Percentiles rank a stretch among this genome's conserved stretches.
phyloP scores from a whole-genome alignment of 371 early-diverging fungal genomes.

The Coemansia sp. region DNA sequence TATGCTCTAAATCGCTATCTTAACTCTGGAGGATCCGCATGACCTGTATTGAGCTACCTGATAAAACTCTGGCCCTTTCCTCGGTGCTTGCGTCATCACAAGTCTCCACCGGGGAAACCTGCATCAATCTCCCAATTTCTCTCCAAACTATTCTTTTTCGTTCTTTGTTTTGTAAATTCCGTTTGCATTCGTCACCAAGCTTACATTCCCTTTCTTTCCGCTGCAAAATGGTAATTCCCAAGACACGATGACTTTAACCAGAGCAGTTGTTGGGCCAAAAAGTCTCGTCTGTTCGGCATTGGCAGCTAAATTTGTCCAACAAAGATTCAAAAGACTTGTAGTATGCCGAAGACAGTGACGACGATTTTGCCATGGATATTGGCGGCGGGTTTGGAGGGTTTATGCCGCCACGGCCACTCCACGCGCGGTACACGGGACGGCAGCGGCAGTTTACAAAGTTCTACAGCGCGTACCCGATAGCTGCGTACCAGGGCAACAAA shows the following conservation, averaged over 20 bases:
- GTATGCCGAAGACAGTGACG: slow-evolving; percentile 23
- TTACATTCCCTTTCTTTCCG: background rate
- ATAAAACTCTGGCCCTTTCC: background rate
- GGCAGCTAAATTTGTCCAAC: background rate
- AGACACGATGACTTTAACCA: background rate
- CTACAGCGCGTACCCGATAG: slow-evolving; percentile 48
- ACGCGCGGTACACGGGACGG: slow-evolving; percentile 8
- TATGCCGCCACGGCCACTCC: background rate
- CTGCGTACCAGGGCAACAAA: slow-evolving; percentile 35
- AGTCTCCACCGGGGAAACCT: too few relatives aligned
- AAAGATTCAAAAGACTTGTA: slow-evolving; percentile 33
- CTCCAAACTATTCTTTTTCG: background rate
- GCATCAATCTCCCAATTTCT: too few relatives aligned
- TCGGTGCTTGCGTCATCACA: background rate
- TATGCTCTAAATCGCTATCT: background rate
- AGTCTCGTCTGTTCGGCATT: background rate
- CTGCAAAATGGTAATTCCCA: background rate
- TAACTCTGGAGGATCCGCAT: background rate
- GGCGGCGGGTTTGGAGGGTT: slow-evolving; percentile 21
- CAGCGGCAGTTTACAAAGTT: slow-evolving; percentile 34
- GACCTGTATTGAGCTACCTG: background rate
- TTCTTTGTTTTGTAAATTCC: background rate
- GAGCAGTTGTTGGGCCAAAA: background rate
- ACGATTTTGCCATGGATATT: slow-evolving; percentile 18
- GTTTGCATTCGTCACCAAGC: background rate